Evolutionary conservation across 306 rosid genomes (phyloP).

Genomic region (Prunus mongolica): DNA sequence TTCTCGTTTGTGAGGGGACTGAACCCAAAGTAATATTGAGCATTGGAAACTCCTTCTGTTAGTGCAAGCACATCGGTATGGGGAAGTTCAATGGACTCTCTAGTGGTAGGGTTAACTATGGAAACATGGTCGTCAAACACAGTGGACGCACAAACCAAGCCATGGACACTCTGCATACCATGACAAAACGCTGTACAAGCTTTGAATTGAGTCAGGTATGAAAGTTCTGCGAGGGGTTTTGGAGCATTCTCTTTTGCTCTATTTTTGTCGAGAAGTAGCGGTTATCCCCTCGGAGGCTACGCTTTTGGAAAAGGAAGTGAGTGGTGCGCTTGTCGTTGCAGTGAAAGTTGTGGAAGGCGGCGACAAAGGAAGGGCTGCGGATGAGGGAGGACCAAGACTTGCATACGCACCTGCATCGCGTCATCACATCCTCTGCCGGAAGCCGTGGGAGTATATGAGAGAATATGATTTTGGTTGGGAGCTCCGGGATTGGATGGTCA

Average conservation of each 20-base stretch:
- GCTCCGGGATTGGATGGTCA: not conserved
- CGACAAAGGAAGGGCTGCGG: not conserved
- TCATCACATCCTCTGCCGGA: not conserved
- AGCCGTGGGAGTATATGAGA: not conserved
- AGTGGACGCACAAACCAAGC: not conserved
- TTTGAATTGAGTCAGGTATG: not conserved
- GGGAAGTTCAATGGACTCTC: not conserved
- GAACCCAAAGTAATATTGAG: not conserved
- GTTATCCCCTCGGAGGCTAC: too few species aligned
- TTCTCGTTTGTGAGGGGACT: constrained; percentile 4
- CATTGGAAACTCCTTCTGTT: not conserved
- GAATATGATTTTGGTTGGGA: not conserved
- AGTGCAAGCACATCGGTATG: too few species aligned
- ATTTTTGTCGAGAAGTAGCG: not conserved
- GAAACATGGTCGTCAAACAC: not conserved
- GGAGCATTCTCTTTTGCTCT: not conserved
- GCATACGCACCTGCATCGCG: not conserved
- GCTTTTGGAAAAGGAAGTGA: not conserved
- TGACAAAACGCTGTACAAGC: not conserved
- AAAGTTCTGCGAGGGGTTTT: not conserved
- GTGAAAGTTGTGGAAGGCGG: not conserved
- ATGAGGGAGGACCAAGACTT: not conserved
- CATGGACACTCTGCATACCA: not conserved
- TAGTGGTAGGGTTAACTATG: not conserved
- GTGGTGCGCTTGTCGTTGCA: not conserved